phyloP scores from a whole-genome alignment of 257 asterid species.

The Jacaranda mimosifolia region DNA sequence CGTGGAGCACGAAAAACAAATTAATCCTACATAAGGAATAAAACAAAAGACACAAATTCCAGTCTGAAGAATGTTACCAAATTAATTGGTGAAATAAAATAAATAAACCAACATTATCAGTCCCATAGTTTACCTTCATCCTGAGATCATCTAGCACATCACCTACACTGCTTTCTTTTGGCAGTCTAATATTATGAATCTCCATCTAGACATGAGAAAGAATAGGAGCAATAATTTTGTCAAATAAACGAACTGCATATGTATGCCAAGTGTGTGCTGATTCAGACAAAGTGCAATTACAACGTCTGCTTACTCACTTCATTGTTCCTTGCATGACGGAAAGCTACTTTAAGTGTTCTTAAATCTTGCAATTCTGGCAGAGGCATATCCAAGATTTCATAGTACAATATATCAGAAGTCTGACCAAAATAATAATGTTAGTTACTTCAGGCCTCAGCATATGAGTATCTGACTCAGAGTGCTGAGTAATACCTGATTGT shows the following conservation, averaged over 20 bases:
- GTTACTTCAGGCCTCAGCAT: constrained; percentile 33
- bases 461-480: constrained; percentile 18
- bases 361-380: constrained; percentile 69
- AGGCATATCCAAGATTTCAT: constrained; percentile 73
- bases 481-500: constrained; percentile 55
- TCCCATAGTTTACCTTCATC: constrained; percentile 48
- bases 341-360: constrained; percentile 67
- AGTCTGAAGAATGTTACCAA: constrained; percentile 10
- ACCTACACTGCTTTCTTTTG: constrained; percentile 60
- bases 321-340: constrained; percentile 51
- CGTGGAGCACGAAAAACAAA: constrained; percentile 25
- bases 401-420: constrained; percentile 67
- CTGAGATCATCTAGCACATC: constrained; percentile 65
- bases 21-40: constrained; percentile 11
- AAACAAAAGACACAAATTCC: constrained; percentile 20
- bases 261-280: constrained; percentile 14
- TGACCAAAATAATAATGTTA: constrained; percentile 37
- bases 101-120: constrained; percentile 27
- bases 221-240: constrained; percentile 17
- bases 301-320: constrained; percentile 51
- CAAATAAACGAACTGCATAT: constrained; percentile 17
- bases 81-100: constrained; percentile 20
- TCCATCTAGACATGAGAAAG: constrained; percentile 41
- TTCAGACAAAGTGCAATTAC: constrained; percentile 28
- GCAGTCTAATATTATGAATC: constrained; percentile 56